Percentiles rank a stretch among this genome's conserved stretches.
These are phyloP conservation scores for Penicillium paradoxum DNA, from an alignment of 495 filamentous ascomycete genomes.

Conservation along the genomic window DNA sequence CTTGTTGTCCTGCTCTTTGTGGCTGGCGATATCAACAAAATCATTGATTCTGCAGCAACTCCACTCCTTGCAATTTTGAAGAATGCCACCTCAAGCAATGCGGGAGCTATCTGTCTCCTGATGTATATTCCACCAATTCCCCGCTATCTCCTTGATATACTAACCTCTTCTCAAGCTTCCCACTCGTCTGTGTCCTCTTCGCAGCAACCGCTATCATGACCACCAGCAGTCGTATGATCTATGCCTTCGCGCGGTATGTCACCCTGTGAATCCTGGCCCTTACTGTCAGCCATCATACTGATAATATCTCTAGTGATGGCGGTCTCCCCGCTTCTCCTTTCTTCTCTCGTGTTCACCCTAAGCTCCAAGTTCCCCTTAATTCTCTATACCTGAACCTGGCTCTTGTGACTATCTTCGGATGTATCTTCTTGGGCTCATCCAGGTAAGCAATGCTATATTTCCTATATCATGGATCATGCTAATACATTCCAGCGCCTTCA, in stretches of 20 bases:
- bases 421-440: slow-evolving; percentile 70
- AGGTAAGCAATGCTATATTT: slow-evolving; percentile 26
- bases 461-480: not conserved
- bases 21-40: slow-evolving; percentile 50
- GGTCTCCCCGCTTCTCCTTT: slow-evolving; percentile 62
- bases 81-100: slow-evolving; percentile 60
- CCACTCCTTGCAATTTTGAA: slow-evolving; percentile 68
- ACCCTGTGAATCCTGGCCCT: not conserved
- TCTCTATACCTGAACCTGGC: slow-evolving; percentile 60
- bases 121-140: slow-evolving; percentile 39
- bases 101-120: slow-evolving; percentile 62
- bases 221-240: slow-evolving; percentile 71
- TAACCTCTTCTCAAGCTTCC: slow-evolving; percentile 45
- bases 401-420: slow-evolving; percentile 64
- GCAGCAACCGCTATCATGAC: slow-evolving; percentile 69
- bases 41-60: slow-evolving; percentile 57
- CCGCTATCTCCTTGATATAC: not conserved
- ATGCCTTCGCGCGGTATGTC: slow-evolving; percentile 58
- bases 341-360: slow-evolving; percentile 61
- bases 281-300: not conserved
- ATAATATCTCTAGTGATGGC: slow-evolving; percentile 47
- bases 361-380: slow-evolving; percentile 63
- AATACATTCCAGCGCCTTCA: slow-evolving; percentile 37
- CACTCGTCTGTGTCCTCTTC: slow-evolving; percentile 67
- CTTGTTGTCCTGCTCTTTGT: slow-evolving; percentile 62